These are phyloP conservation scores for Cornus kousa DNA, from an alignment of 148 eudicot genomes.

Conservation along the genomic window DNA sequence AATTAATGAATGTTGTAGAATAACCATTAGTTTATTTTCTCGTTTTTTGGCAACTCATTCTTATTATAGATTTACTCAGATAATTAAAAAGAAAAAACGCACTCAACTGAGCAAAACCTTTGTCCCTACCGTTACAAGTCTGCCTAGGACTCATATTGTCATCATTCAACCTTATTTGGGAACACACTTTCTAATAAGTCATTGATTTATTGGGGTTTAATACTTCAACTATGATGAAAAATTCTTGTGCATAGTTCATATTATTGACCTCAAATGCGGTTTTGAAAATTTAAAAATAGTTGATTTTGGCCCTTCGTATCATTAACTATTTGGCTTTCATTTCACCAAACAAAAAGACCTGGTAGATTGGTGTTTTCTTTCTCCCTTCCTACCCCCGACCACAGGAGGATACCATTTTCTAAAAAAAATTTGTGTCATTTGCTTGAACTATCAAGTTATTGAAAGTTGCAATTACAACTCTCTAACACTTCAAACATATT, in stretches of 20 bases:
- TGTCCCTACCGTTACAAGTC: not conserved
- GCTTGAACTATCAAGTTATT: not conserved
- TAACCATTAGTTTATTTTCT: no score
- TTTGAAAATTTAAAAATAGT: not conserved
- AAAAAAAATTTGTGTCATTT: not conserved
- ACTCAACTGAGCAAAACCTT: not conserved
- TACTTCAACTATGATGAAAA: no score
- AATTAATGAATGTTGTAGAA: no score
- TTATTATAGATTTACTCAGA: no score
- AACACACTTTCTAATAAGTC: no score
- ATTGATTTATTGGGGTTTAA: no score
- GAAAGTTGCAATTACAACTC: not conserved
- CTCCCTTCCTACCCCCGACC: not conserved
- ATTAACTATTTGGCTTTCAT: not conserved
- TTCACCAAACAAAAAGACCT: not conserved
- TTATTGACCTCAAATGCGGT: no score
- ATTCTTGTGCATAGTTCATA: not conserved
- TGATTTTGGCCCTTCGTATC: not conserved
- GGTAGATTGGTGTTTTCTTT: not conserved
- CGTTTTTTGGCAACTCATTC: no score
- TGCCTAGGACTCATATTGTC: not conserved
- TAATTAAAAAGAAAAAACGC: no score
- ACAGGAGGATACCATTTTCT: not conserved
- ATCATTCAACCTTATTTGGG: not conserved
- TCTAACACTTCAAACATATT: not conserved